These are phyloP conservation scores for Crinitomyces ghanaensis DNA, from an alignment of 805 yeast genomes.

Conservation along the genomic window DNA sequence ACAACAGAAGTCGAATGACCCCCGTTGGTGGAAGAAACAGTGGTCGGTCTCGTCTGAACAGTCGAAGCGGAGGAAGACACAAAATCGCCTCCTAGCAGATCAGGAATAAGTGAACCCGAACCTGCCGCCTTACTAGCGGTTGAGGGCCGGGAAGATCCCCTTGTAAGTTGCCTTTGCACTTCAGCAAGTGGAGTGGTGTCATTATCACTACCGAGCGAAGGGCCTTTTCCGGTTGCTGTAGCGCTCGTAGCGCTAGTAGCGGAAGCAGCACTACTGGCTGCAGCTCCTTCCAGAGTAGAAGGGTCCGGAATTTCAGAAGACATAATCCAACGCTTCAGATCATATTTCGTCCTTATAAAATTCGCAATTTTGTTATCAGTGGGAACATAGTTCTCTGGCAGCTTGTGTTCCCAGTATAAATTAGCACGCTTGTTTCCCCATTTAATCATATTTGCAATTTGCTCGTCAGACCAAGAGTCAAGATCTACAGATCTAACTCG, in stretches of 20 bases:
- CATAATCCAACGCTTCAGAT: conserved; percentile 73
- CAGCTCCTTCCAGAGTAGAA: conserved; percentile 26
- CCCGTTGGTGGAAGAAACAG: conserved; percentile 1
- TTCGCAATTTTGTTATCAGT: conserved; percentile 77
- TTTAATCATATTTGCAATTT: conserved; percentile 63
- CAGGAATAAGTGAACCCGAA: conserved; percentile 32
- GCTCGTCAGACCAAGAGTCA: conserved; percentile 95
- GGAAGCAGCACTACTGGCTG: background rate
- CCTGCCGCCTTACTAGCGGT: conserved; percentile 1
- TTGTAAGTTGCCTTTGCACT: conserved; percentile 11
- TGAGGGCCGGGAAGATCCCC: background rate
- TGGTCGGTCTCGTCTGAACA: background rate
- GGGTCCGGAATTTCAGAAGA: conserved; percentile 53
- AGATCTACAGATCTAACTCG: conserved; percentile 88
- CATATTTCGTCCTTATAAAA: conserved; percentile 88
- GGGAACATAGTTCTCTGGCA: conserved; percentile 63
- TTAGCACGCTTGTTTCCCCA: conserved; percentile 86
- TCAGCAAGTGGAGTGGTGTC: conserved; percentile 17
- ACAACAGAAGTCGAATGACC: too few relatives aligned
- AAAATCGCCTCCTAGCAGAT: conserved; percentile 30
- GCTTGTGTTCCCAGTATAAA: conserved; percentile 68
- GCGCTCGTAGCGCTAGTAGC: background rate
- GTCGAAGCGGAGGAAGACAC: conserved; percentile 1
- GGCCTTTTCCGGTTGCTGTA: conserved; percentile 1
- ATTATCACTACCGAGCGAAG: conserved; percentile 9